Percentiles rank a stretch among this genome's conserved stretches.
Evolutionary conservation across 2,329 filamentous ascomycete genomes (phyloP).

Genomic region (Plectosphaerella cucumerina): DNA sequence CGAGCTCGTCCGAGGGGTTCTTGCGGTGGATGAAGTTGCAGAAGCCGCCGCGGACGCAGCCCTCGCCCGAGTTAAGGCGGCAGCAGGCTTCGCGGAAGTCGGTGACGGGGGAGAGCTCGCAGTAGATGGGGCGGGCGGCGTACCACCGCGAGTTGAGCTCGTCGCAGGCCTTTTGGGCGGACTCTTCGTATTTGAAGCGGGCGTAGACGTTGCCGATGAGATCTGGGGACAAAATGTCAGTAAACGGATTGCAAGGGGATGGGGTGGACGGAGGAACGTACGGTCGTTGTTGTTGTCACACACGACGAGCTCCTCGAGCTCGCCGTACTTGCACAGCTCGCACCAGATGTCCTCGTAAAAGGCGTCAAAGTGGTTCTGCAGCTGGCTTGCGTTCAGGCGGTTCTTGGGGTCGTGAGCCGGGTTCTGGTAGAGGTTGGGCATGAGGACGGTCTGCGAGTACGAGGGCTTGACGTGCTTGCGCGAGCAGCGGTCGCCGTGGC

Average conservation of each 20-base stretch:
- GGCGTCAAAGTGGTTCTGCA: conserved; percentile 99
- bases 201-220: conserved; percentile 99
- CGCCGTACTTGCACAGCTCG: conserved; percentile 98
- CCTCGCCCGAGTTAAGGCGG: conserved; percentile 88
- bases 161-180: conserved; percentile 89
- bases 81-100: conserved; percentile 98
- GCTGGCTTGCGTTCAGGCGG: conserved; percentile 93
- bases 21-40: conserved; percentile 99
- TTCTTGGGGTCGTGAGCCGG: conserved; percentile 94
- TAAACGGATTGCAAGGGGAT: background rate
- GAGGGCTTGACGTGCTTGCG: conserved; percentile 99
- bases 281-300: conserved; percentile 99
- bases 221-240: conserved; percentile 47
- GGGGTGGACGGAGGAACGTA: conserved; percentile 38
- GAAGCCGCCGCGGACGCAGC: conserved; percentile 92
- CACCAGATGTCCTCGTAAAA: conserved; percentile 99
- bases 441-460: conserved; percentile 94
- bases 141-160: conserved; percentile 95
- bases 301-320: conserved; percentile 95
- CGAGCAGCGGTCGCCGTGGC: conserved; percentile 96
- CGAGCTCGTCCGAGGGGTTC: conserved; percentile 84
- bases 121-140: conserved; percentile 94
- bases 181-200: conserved; percentile 99
- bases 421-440: conserved; percentile 99
- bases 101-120: conserved; percentile 93